phyloP scores from a whole-genome alignment of 495 filamentous ascomycete genomes.

The Bryoglossum gracile region DNA sequence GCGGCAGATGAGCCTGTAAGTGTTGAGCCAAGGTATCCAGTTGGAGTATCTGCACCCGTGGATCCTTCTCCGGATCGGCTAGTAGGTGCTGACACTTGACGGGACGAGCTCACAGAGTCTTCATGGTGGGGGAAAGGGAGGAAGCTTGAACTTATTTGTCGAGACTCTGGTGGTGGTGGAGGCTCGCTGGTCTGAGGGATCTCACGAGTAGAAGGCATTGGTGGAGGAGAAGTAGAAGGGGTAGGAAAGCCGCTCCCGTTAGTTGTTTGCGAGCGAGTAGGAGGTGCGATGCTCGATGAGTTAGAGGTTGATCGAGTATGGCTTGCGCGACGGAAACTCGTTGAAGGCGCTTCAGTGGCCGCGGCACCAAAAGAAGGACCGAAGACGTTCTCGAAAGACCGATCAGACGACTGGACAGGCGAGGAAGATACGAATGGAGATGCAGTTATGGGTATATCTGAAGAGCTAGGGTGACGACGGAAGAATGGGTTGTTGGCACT shows the following conservation, averaged over 20 bases:
- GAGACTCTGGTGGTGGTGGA: conserved; percentile 55
- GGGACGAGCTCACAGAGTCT: conserved; percentile 68
- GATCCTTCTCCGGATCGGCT: conserved; percentile 57
- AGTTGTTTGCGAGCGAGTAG: neutral
- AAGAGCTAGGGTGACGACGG: conserved; percentile 58
- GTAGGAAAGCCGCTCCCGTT: conserved; percentile 15
- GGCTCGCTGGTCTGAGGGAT: conserved; percentile 23
- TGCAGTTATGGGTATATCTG: conserved; percentile 51
- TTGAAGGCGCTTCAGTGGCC: conserved; percentile 43
- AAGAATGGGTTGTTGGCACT: conserved; percentile 91
- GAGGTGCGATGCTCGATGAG: conserved; percentile 5
- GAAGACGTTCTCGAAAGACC: conserved; percentile 84
- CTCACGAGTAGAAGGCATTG: neutral
- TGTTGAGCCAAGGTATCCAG: conserved; percentile 36
- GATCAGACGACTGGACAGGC: conserved; percentile 46
- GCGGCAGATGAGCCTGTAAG: conserved; percentile 27
- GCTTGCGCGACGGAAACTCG: conserved; percentile 60
- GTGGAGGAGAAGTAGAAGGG: conserved; percentile 16
- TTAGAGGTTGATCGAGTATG: conserved; percentile 4
- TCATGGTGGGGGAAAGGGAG: conserved; percentile 56
- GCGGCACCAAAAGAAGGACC: conserved; percentile 56
- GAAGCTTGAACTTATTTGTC: conserved; percentile 66
- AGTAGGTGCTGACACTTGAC: conserved; percentile 72
- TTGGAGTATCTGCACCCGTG: conserved; percentile 51
- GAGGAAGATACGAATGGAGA: conserved; percentile 40